Evolutionary conservation across 2,329 filamentous ascomycete species (phyloP), one percentile per base, ranked within the genome.

Genomic region (Lasiodiplodia sp.): DNA sequence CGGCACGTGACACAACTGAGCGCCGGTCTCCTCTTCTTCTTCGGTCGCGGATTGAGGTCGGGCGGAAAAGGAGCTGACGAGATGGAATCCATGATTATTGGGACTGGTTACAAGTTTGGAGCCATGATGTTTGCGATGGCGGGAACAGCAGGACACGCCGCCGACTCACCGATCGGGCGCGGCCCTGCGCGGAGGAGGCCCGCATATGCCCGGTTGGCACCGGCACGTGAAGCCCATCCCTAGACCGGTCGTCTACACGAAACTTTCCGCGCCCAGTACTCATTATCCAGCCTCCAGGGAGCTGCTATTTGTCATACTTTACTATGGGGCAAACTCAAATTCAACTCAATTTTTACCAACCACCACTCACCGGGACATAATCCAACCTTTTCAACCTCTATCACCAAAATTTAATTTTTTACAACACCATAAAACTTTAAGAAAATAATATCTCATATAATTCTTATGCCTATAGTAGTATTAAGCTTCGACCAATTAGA

Each of bases 1-100:
- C 63, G 51, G 11, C 63, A 66, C 51, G 49, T 55, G 60, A 64
- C 60, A 31, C 60, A 64, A n/a, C 60, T 64, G 18, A 64, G 60
- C n/a, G 60, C 60, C 2, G 60, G 60, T 0, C 60, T 10, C 6
- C 60, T 16, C 60, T 64, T 64, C 60, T 64, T 64, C 60, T 64
- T 64, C n/a, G 60, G 60, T 0, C 60, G 60, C 28, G 60, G 60
- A n/a, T 52, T 64, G 23, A 38, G 47, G 47, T 52, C 60, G 60
- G 47, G 60, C 60, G 60, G 44, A 31, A 64, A 28, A 28, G 60
- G 47, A 31, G 44, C 44, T 10, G 23, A 23, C 8, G 60, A 31
- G 25, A 14, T 12, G 28, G 47, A 64, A 18, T 28, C 18, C 60
- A 64, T 64, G 60, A 28, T 52, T 34, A 7, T 34, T 31, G 23